Evolutionary conservation across 2,329 filamentous ascomycete species (phyloP).

Genomic region (Neobulgaria alba): DNA sequence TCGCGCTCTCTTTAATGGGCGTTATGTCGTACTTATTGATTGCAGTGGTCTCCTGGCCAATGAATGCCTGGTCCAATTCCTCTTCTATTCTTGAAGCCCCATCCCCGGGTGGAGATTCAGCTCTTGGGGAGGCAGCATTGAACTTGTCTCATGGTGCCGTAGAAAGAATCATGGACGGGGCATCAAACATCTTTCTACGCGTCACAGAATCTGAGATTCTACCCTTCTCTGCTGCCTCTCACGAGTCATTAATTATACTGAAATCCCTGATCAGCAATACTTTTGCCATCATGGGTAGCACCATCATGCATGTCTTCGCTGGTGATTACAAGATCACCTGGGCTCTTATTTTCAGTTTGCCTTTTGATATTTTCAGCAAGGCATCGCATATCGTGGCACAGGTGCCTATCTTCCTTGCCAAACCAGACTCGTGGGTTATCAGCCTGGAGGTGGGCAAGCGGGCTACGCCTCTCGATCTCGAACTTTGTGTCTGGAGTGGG

Average conservation of each 20-base stretch:
- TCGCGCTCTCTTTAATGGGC: constrained; percentile 56
- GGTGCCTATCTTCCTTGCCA: constrained; percentile 32
- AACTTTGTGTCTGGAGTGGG: constrained; percentile 58
- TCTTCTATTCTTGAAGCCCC: constrained; percentile 2
- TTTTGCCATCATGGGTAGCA: constrained; percentile 32
- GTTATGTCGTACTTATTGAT: constrained; percentile 35
- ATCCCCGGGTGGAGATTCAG: constrained; percentile 1
- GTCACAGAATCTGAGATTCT: constrained; percentile 53
- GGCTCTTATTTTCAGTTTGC: constrained; percentile 3
- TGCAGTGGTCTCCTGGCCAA: constrained; percentile 12
- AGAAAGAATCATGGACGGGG: constrained; percentile 38
- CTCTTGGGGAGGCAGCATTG: constrained; percentile 13
- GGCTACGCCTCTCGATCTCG: constrained; percentile 37
- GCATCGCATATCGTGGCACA: constrained; percentile 20
- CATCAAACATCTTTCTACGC: constrained; percentile 38
- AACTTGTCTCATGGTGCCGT: constrained; percentile 22
- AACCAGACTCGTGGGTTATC: constrained; percentile 50
- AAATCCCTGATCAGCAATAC: constrained; percentile 42
- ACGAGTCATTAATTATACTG: constrained; percentile 56
- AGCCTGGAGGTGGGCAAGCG: constrained; percentile 40
- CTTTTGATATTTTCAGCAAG: constrained; percentile 3
- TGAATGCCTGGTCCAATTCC: constrained; percentile 12
- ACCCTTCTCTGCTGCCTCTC: constrained; percentile 68
- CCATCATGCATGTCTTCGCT: constrained; percentile 37
- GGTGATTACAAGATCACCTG: constrained; percentile 33